Base-by-base conservation (phyloP, 441 rosid species). In the Bocquillonia castaneifolia region DNA sequence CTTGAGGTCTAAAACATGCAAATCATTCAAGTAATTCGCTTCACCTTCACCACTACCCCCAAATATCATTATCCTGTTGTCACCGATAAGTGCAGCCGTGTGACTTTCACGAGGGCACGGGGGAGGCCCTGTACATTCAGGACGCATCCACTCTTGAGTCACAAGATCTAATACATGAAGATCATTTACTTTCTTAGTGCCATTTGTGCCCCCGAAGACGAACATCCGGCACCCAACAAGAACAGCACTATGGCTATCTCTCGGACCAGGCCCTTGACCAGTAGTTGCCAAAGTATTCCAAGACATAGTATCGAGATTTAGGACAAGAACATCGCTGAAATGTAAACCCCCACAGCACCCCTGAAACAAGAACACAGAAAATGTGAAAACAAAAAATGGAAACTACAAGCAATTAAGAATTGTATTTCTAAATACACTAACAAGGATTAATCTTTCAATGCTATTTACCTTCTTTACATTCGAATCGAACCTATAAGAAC, bases 1-100 rank as follows among this genome's bases (percentile, higher is more conserved):
- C 69, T 77, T 79, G 31, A 89, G 86, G 72, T 87, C 86, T 68
- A 89, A 69, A 72, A 87, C 64, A 60, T 84, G 86, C 78, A 87
- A 72, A 77, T 89, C 95, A 54, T 84, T 89, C 74, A 89, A 76
- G 77, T 87, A 89, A 75, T 87, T 87, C 14, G 80, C 89, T 68
- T 81, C 86, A 1, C 95, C 90, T 77, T 89, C 90, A 34, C 95
- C 95, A 37, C 92, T 89, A 2, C 95, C 95, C 40, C 95, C 95
- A 32, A 89, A 89, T 37, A 89, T 61, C 67, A 87, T 80, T 59
- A 89, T 69, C 71, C 69, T 84, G 47, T 76, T 83, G 12, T 76
- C 82, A 13, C 78, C 82, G 36, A 80, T 28, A 15, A 89, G 81
- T 0, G 95, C 85, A 18, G 92, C 92, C 2, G 95, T 80, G 81